Base-by-base conservation (phyloP, 139 green algal genomes). In the Edaphochlamys debaryana region DNA sequence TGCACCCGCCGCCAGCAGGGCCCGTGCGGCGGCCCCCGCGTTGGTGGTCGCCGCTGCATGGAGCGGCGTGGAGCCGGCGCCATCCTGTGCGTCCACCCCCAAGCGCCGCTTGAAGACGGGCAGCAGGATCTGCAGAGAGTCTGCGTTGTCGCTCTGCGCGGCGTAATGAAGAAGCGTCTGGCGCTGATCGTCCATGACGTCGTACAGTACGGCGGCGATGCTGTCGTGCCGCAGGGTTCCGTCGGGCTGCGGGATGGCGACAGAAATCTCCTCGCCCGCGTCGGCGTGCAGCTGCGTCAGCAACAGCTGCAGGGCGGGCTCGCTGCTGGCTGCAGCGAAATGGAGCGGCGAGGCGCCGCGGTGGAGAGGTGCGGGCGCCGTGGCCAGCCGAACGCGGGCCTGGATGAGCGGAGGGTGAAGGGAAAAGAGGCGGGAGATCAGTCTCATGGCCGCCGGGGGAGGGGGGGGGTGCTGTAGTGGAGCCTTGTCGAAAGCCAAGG, bases 131-230 rank as follows among this genome's bases (percentile, higher is more conserved):
- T 29, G 48, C 54, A 80, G 40, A 22, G 73, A 69, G 1, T 56
- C 37, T 4, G 36, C 37, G 41, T 81, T 81, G 74, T 81, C 42
- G 0, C 38, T 60, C 3, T 30, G 2, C 29, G 74, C 74, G 0
- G 74, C 74, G 40, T 81, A 81, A 30, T 81, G 74, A 40, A 81
- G 74, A 29, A 81, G 74, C 40, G 74, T 81, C n/a, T 81, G 74
- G 7, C 30, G 34, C 8, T 40, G 38, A n/a, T 56, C 62, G 19
- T 81, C 74, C 25, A 58, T 3, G 9, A 69, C 37, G 37, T 37
- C 72, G 25, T 69, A 30, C 0, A 58, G 48, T 13, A 34, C 6
- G 45, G 34, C 11, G 66, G 1, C 17, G 66, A 27, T 25, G 50
- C 50, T 25, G 50, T n/a, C n/a, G n/a, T n/a, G n/a, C n/a, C n/a